Base-by-base conservation (phyloP, 768 basidiomycete species). In the Phanerochaete sordida region DNA sequence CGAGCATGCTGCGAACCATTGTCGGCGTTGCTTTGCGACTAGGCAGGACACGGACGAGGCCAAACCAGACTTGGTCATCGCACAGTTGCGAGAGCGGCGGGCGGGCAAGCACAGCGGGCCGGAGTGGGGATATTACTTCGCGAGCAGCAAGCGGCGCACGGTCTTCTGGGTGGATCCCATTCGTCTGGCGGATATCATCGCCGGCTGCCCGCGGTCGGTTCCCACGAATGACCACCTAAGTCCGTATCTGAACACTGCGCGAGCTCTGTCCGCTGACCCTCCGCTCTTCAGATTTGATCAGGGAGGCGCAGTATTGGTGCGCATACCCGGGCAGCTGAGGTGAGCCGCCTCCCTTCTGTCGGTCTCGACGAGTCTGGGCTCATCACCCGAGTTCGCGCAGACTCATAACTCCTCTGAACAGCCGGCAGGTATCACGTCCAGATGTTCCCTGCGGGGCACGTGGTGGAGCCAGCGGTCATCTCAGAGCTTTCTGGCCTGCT, bases 371-470 rank as follows among this genome's bases (percentile, higher is more conserved):
- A n/a, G n/a, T n/a, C n/a, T n/a, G n/a, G n/a, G n/a, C n/a, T n/a
- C n/a, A n/a, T n/a, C n/a, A n/a, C n/a, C n/a, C n/a, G n/a, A n/a
- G n/a, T n/a, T n/a, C n/a, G n/a, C n/a, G n/a, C n/a, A n/a, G n/a
- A n/a, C n/a, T n/a, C n/a, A n/a, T n/a, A n/a, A n/a, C n/a, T n/a
- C n/a, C n/a, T n/a, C n/a, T n/a, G n/a, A n/a, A 51, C 30, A 3
- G 3, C 3, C 3, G 7, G 5, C n/a, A 70, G 66, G 69, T 4
- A 30, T 3, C 68, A 69, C 31, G 60, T 66, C 11, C 39, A 54
- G 13, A 60, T 65, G 50, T 69, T 68, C 43, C 66, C 69, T 0
- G 28, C 61, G 39, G 30, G 55, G 8, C 54, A 56, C 13, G 13
- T 4, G 2, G 24, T 63, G 2, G 21, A n/a, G 1, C 24, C 37